Evolutionary conservation across 129 eudicot species (phyloP).

Genomic region (Flaveria bidentis): DNA sequence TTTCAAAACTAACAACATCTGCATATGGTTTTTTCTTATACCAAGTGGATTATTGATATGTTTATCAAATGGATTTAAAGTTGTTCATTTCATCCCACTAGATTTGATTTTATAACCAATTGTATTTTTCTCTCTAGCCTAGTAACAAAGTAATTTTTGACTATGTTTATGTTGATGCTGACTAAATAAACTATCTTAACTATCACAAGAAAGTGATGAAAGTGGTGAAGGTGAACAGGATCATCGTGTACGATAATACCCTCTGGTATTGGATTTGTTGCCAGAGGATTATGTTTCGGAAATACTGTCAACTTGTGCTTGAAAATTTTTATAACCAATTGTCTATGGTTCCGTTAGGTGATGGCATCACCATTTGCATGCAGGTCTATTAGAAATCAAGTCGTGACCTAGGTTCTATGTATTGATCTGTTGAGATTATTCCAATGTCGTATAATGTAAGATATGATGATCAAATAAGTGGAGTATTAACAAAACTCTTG

Average conservation of each 20-base stretch:
- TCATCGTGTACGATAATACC: conserved; percentile 60
- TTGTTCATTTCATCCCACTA: neutral
- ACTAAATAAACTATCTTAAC: conserved; percentile 48
- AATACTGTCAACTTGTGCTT: neutral
- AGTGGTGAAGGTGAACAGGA: conserved; percentile 53
- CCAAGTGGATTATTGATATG: too few relatives aligned
- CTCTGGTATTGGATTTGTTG: conserved; percentile 53
- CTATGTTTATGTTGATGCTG: conserved; percentile 66
- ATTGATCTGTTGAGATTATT: neutral
- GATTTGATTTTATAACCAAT: neutral
- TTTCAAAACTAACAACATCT: too few relatives aligned
- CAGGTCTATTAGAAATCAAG: conserved; percentile 31
- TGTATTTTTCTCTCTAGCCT: conserved; percentile 29
- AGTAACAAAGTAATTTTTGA: conserved; percentile 50
- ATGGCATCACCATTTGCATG: conserved; percentile 50
- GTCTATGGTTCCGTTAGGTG: conserved; percentile 43
- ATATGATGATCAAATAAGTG: too few relatives aligned
- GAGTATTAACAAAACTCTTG: too few relatives aligned
- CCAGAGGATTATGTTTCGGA: conserved; percentile 35
- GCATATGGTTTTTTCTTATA: too few relatives aligned
- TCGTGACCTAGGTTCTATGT: neutral
- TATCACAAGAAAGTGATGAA: conserved; percentile 54
- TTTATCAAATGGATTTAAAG: neutral
- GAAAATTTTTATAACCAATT: conserved; percentile 22
- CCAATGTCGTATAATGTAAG: too few relatives aligned